Percentiles rank a stretch among this genome's conserved stretches.
phyloP scores from a whole-genome alignment of 331 rosid species.

The Pyrus hybrid region DNA sequence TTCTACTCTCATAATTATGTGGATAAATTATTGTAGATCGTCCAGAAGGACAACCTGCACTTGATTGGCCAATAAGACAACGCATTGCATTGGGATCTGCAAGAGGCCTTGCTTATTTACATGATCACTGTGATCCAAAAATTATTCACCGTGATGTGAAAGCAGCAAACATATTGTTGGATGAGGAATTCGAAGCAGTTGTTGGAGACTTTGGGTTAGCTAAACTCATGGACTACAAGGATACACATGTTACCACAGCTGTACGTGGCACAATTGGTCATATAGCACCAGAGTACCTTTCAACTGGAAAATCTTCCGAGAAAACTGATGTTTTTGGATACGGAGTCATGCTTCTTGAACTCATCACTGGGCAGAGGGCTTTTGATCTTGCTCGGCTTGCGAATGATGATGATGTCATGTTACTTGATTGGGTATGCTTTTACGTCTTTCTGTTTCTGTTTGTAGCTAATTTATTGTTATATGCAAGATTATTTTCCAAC shows the following conservation, averaged over 20 bases:
- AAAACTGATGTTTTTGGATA: slow-evolving; percentile 94
- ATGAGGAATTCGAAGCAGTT: slow-evolving; percentile 79
- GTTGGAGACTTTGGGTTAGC: slow-evolving; percentile 93
- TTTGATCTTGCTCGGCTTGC: slow-evolving; percentile 87
- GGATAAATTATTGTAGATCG: no score
- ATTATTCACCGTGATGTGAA: slow-evolving; percentile 90
- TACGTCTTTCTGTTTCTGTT: not conserved
- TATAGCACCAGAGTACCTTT: slow-evolving; percentile 80
- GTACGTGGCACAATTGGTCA: slow-evolving; percentile 88
- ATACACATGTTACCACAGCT: slow-evolving; percentile 81
- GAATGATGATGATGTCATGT: slow-evolving; percentile 72
- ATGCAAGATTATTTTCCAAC: not conserved
- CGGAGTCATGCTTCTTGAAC: slow-evolving; percentile 93
- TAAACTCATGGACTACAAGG: slow-evolving; percentile 80
- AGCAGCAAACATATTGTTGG: slow-evolving; percentile 85
- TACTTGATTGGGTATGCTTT: slow-evolving; percentile 81
- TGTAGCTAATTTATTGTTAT: not conserved
- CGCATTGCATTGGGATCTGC: slow-evolving; percentile 71
- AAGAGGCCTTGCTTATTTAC: slow-evolving; percentile 84
- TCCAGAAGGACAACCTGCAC: slow-evolving; percentile 24
- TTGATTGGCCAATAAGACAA: slow-evolving; percentile 55
- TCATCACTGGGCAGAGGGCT: slow-evolving; percentile 88
- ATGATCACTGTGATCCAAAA: slow-evolving; percentile 88
- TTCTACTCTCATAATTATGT: no score
- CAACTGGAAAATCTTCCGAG: slow-evolving; percentile 86